Base-by-base conservation (phyloP, 441 rosid genomes). In the Breynia disticha region DNA sequence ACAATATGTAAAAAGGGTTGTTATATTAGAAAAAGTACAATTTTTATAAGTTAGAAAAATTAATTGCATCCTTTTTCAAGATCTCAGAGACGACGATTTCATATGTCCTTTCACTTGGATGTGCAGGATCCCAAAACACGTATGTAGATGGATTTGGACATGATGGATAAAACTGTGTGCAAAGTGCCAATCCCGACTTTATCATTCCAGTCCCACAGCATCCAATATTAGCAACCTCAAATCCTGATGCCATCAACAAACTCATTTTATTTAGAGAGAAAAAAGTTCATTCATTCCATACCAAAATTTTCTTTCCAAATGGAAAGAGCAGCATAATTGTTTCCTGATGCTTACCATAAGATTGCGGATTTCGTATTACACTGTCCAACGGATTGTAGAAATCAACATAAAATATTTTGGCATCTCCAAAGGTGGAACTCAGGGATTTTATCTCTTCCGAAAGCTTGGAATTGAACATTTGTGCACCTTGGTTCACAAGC, bases 181-280 rank as follows among this genome's bases (percentile, higher is more conserved):
- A 49, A 2, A 49, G 35, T 9, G 35, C 35, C 28, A 28, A 15
- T 5, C 28, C 35, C 53, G 35, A 28, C 35, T n/a, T n/a, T n/a
- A n/a, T n/a, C n/a, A n/a, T 69, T 57, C 77, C 77, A n/a, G n/a
- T n/a, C 18, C 82, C 79, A 11, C 85, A 79, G 46, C 89, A 82
- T 22, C 89, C 83, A 56, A 44, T 62, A 38, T 50, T 50, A 22
- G 70, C 68, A 54, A 71, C 79, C 38, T 46, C 55, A 22, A 83
- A 69, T 22, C 86, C 84, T 69, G 63, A 39, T 4, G 11, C 32
- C 32, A 24, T 24, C 32, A 24, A 24, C 4, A 3, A 24, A 24
- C 32, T n/a, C 32, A 24, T 24, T 24, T 24, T 24, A 7, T 24
- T 24, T 24, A 24, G 32, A 24, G n/a, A n/a, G n/a, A n/a, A n/a